These are phyloP conservation scores for Chalara sp. DNA, from an alignment of 2,329 filamentous ascomycete genomes.

Conservation along the genomic window DNA sequence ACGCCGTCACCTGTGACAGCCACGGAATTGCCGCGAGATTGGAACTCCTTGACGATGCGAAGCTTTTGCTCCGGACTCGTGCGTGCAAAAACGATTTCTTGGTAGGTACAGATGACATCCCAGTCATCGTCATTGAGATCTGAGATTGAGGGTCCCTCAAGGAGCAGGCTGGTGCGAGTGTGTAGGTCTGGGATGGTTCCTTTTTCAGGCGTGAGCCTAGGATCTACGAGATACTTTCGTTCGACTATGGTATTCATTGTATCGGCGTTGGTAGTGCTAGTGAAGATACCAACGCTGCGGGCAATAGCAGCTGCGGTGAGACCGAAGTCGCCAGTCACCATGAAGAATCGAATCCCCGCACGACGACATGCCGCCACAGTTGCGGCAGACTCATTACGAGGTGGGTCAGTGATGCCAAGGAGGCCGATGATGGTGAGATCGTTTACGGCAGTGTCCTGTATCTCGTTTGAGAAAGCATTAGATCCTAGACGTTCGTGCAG, in stretches of 20 bases:
- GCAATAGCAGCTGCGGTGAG: conserved; percentile 70
- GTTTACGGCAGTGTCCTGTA: conserved; percentile 42
- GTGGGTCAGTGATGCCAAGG: conserved; percentile 50
- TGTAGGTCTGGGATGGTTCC: too few species aligned
- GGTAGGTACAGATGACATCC: conserved; percentile 54
- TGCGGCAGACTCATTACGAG: conserved; percentile 47
- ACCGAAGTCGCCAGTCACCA: conserved; percentile 73
- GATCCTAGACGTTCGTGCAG: conserved; percentile 10
- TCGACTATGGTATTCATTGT: too few species aligned
- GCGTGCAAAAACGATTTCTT: conserved; percentile 67
- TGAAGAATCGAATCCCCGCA: conserved; percentile 66
- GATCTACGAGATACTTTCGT: too few species aligned
- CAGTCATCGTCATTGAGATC: conserved; percentile 60
- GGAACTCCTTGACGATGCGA: conserved; percentile 62
- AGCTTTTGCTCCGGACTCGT: conserved; percentile 75
- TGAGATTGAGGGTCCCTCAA: conserved; percentile 50
- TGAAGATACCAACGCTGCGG: conserved; percentile 63
- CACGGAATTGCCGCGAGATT: conserved; percentile 44
- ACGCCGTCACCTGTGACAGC: conserved; percentile 70
- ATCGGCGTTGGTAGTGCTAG: conserved; percentile 17
- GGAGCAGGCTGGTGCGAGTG: neutral
- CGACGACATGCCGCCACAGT: conserved; percentile 53
- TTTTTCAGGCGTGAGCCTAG: too few species aligned
- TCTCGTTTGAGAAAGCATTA: conserved; percentile 45
- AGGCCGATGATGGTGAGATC: conserved; percentile 47